phyloP scores from a whole-genome alignment of 345 rosid genomes.

The Camelina hispida region DNA sequence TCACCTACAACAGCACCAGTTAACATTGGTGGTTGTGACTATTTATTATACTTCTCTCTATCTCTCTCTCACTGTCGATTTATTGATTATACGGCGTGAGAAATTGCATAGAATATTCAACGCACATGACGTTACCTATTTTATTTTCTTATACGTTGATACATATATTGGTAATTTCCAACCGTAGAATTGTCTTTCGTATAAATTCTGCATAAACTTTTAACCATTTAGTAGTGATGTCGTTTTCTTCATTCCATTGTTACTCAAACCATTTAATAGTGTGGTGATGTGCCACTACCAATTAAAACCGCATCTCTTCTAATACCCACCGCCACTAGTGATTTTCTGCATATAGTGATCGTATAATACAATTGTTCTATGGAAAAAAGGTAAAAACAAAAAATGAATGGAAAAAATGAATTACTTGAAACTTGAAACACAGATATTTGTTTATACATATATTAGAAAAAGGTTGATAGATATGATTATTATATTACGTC shows the following conservation, averaged over 20 bases:
- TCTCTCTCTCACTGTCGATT: conserved; percentile 18
- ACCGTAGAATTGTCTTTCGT: background rate
- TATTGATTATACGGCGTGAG: conserved; percentile 30
- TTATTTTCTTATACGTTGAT: background rate
- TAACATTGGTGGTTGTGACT: conserved; percentile 41
- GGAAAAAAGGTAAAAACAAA: background rate
- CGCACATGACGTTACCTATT: conserved; percentile 19
- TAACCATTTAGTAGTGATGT: conserved; percentile 12
- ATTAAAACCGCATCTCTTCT: background rate
- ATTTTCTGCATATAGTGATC: too few relatives aligned
- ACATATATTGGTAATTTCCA: background rate
- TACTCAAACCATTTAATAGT: background rate
- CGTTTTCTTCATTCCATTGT: conserved; percentile 8
- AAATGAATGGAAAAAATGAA: background rate
- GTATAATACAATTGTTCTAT: background rate
- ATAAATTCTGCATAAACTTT: background rate
- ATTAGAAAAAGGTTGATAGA: background rate
- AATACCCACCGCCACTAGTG: too few relatives aligned
- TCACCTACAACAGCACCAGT: conserved; percentile 39
- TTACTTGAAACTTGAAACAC: conserved; percentile 1
- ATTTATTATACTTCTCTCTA: conserved; percentile 26
- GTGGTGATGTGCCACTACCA: background rate
- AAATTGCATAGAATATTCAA: conserved; percentile 35
- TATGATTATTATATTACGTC: conserved; percentile 14
- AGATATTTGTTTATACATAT: conserved; percentile 5